Base-by-base conservation (phyloP, 306 rosid species). In the Fagus sylvatica region DNA sequence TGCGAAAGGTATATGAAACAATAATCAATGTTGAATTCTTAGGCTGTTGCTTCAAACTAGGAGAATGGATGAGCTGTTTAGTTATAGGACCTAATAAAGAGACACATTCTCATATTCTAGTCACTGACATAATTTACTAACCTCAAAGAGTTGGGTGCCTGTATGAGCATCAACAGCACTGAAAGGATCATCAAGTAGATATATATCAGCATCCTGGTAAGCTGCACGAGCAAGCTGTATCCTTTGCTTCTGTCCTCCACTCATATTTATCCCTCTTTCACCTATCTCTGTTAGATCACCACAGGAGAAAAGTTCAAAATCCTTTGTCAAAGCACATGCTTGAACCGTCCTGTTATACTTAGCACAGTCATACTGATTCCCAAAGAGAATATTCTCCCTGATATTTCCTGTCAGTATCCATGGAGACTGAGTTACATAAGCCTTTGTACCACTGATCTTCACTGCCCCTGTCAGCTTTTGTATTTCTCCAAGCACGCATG, bases 151-250 rank as follows among this genome's bases (percentile, higher is more conserved):
- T 75, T 95, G 93, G 36, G 96, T 88, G 46, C 98, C 98, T 2
- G 98, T 95, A 78, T 92, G 98, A 86, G 98, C 98, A 88, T 95
- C 98, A 53, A 95, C 98, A 6, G 98, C 98, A 72, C 98, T 95
- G 77, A 91, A 95, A 83, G 98, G 98, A 60, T 92, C 98, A 61
- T 95, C 98, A 54, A 95, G 88, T 48, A 95, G 87, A 68, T 95
- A 95, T 42, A 92, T 91, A 30, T 95, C 97, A 39, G 98, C 93
- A 76, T 92, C 98, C 42, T 92, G 90, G 79, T 95, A 95, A 54
- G 88, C 98, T 22, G 98, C 91, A 59, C 98, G 84, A 61, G 98
- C 98, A 41, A 95, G 89, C 74, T 95, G 98, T 70, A 94, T 90
- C 87, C 98, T 91, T 75, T 94, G 98, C 85, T 94, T 94, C 83